Conservation (phyloP, 306 rosid genomes). For the Inga leiocalycina region DNA sequence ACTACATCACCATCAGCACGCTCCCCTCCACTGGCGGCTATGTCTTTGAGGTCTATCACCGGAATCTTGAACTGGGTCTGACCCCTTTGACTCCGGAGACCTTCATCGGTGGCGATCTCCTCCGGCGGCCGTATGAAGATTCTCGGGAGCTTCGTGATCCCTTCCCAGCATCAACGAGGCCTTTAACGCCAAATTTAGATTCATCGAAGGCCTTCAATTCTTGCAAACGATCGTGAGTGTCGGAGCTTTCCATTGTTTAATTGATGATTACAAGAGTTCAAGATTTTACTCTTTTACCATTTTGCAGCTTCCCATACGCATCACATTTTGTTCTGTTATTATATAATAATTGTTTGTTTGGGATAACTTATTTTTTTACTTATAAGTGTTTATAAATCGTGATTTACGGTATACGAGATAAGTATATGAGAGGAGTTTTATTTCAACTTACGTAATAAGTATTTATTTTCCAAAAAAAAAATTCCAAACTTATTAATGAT, state of each 20-base stretch:
- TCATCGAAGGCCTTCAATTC: constrained; percentile 46
- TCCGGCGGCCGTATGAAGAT: constrained; percentile 38
- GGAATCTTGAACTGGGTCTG: constrained; percentile 37
- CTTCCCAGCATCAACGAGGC: constrained; percentile 40
- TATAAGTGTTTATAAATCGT: no score
- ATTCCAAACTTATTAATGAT: no score
- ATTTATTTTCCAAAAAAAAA: no score
- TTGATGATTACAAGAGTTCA: no score
- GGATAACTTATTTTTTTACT: no score
- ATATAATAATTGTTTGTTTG: no score
- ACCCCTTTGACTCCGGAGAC: not conserved
- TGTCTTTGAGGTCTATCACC: constrained; percentile 33
- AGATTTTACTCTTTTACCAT: not conserved
- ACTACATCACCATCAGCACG: constrained; percentile 15
- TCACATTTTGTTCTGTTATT: not conserved
- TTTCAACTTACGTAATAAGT: no score
- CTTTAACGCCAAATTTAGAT: constrained; percentile 49
- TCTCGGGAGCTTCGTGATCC: constrained; percentile 36
- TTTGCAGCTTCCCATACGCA: no score
- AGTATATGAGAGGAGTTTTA: no score
- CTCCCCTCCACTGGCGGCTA: not conserved
- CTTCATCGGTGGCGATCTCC: constrained; percentile 5
- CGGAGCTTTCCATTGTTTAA: constrained; percentile 5
- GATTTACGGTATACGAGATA: no score
- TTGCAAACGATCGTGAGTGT: constrained; percentile 21